Conservation (phyloP, 257 asterid genomes). For the Capsicum chinense region DNA sequence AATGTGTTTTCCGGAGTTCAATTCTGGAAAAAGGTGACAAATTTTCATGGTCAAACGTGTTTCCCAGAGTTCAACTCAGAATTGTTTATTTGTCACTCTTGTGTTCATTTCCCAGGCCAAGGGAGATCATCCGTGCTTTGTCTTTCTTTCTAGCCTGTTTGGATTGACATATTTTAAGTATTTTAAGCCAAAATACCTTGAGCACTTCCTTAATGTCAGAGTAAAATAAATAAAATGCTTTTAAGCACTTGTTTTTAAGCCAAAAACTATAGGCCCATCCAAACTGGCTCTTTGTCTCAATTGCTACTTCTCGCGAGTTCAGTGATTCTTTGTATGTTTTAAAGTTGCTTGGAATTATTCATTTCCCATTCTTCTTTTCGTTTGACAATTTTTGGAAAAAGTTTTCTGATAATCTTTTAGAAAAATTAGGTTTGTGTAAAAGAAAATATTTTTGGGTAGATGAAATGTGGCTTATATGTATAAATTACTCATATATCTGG, state of each 20-base stretch:
- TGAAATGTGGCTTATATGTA: neutral
- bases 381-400: neutral
- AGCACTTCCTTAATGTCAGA: too few species aligned
- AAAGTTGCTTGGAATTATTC: constrained; percentile 9
- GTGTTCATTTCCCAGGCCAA: neutral
- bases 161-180: too few species aligned
- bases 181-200: too few species aligned
- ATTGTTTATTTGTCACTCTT: neutral
- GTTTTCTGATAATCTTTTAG: neutral
- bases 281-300: neutral
- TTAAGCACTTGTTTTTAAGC: too few species aligned
- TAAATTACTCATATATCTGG: neutral
- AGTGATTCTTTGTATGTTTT: neutral
- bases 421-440: neutral
- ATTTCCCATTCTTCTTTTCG: neutral
- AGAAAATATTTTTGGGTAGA: neutral
- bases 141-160: neutral
- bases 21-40: too few species aligned
- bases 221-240: too few species aligned
- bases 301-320: neutral
- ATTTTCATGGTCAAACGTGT: too few species aligned
- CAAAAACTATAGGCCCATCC: too few species aligned
- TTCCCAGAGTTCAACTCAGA: too few species aligned
- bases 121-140: neutral
- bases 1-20: too few species aligned